Evolutionary conservation across 768 basidiomycete species (phyloP), one percentile per base, ranked within the genome.

Genomic region (Agrocybe pediades): DNA sequence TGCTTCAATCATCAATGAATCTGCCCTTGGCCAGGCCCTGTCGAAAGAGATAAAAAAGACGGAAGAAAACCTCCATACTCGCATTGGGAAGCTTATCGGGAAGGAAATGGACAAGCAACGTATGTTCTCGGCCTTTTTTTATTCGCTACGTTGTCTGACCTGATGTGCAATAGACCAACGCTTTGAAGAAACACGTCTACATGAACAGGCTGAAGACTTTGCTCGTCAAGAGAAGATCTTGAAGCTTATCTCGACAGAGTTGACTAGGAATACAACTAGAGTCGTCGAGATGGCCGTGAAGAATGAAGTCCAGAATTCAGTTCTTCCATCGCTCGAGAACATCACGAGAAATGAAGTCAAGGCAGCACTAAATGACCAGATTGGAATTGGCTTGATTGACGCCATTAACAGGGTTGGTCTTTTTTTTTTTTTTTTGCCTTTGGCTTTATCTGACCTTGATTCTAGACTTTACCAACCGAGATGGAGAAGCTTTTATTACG

Each of bases 101-200:
- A 90, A 90, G 72, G 92, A 95, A 70, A 86, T 95, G 79, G 92
- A 94, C 64, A 93, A 88, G 71, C 91, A 94, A 68, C 86, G 92
- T 92, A 59, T 68, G 89, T 75, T 25, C 20, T 42, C 64, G 40
- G 51, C 51, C 24, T 9, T 19, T 17, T 42, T 53, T 44, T 42
- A 51, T 40, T 48, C 46, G 46, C 49, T 62, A 27, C 56, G 41
- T 46, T 46, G 13, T 49, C 52, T 51, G 20, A 17, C n/a, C 41
- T 39, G 46, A 30, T 43, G 21, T 44, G 40, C 43, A 44, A 17
- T 65, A 94, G 92, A 93, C 64, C 84, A 86, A 81, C 88, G 90
- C 40, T 74, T 93, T 59, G 92, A 94, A 63, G 92, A 93, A 41
- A 84, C 85, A 46, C 86, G 90, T 56, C 80, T 78, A 21, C 82